phyloP scores from a whole-genome alignment of 805 yeast species.

The Candida ovalis region DNA sequence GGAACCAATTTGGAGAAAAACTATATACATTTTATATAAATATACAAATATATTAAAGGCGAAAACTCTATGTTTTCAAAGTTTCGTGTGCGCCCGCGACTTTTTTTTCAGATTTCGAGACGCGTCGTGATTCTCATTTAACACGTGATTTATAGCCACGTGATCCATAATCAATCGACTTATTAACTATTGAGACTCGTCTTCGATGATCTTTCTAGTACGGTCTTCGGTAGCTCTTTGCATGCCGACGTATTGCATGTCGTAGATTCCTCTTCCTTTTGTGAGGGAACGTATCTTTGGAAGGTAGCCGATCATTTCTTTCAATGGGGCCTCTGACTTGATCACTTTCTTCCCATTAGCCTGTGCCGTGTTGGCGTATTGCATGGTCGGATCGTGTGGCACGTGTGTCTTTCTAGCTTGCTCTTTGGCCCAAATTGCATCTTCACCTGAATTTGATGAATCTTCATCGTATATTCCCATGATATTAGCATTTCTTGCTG shows the following conservation, averaged over 20 bases:
- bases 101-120: not conserved
- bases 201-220: constrained; percentile 32
- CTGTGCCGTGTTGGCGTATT: constrained; percentile 24
- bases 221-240: constrained; percentile 57
- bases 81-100: too few relatives aligned
- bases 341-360: constrained; percentile 48
- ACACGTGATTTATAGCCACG: not conserved
- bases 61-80: too few relatives aligned
- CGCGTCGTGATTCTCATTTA: not conserved
- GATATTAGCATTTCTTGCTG: constrained; percentile 73
- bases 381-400: constrained; percentile 73
- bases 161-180: not conserved
- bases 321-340: constrained; percentile 78
- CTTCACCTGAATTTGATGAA: constrained; percentile 27
- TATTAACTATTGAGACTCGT: not conserved
- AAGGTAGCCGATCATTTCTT: constrained; percentile 88
- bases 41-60: too few relatives aligned
- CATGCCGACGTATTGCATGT: constrained; percentile 76
- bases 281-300: constrained; percentile 75
- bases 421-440: constrained; percentile 43
- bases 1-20: not conserved
- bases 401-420: constrained; percentile 62
- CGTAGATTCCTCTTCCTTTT: constrained; percentile 82
- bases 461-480: constrained; percentile 65
- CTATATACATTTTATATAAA: too few relatives aligned